Base-by-base conservation (phyloP, 306 rosid genomes). In the Ammopiptanthus mongolicus region DNA sequence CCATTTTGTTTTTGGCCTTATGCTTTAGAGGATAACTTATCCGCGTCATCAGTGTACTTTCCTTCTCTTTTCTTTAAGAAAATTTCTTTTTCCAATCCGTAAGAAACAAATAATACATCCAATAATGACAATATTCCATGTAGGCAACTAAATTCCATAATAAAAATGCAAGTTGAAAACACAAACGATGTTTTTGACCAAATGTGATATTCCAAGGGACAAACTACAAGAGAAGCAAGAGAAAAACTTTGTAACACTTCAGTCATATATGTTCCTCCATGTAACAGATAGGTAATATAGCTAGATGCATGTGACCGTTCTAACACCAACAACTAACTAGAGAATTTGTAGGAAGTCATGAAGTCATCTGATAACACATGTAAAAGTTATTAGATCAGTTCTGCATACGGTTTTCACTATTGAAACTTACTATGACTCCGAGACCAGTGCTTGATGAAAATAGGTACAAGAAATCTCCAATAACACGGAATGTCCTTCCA, bases 371-470 rank as follows among this genome's bases (percentile, higher is more conserved):
- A 57, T 56, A 44, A 58, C 28, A 42, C 39, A 33, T 11, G 10
- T 39, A 28, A 51, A 36, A 39, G 5, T 14, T 34, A 18, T 7
- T 25, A 8, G 21, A 42, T 11, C 6, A 25, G 46, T 28, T 64
- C 36, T 15, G 70, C 58, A 23, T 56, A 25, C 13, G 56, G 28
- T 58, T 42, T 42, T 68, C 18, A 56, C 15, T 17, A 39, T 15
- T 5, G 15, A 17, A 77, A 84, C 97, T 90, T 83, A 94, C 97
- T 8, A 69, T 2, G 68, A 88, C 59, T 34, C 96, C 96, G 53
- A 91, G 98, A 67, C 61, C 83, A 59, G 98, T 91, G 87, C 98
- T 94, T n/a, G 93, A 25, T 3, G 77, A 70, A 76, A 95, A 95
- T 36, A 91, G 87, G 81, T 90, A 95, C 14, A 89, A 81, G 80